Evolutionary conservation across 208 protist species (phyloP).

Genomic region (Balamuthia mandrillaris): DNA sequence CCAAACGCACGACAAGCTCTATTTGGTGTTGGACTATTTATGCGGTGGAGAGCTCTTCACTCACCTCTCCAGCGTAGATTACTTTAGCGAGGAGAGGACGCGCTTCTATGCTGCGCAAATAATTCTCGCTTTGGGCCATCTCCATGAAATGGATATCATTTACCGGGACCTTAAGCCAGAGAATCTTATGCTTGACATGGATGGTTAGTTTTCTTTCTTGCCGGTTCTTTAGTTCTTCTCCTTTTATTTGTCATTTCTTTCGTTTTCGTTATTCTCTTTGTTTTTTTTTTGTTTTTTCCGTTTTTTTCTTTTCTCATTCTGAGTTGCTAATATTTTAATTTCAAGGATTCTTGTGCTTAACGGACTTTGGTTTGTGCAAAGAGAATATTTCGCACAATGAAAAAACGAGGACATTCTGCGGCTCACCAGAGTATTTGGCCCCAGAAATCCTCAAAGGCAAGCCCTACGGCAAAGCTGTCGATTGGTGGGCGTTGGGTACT

Average conservation of each 20-base stretch:
- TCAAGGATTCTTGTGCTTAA: slow-evolving; percentile 52
- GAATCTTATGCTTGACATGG: slow-evolving; percentile 57
- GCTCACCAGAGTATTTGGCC: slow-evolving; percentile 64
- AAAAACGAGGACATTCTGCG: slow-evolving; percentile 62
- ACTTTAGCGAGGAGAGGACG: slow-evolving; percentile 61
- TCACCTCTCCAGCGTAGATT: slow-evolving; percentile 65
- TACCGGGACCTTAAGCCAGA: slow-evolving; percentile 71
- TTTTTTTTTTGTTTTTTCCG: neutral
- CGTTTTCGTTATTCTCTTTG: slow-evolving; percentile 1
- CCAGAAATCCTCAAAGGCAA: slow-evolving; percentile 44
- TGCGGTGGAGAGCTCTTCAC: slow-evolving; percentile 80
- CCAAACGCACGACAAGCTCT: slow-evolving; percentile 68
- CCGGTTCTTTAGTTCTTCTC: too few species aligned
- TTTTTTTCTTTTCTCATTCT: too few species aligned
- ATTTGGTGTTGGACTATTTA: slow-evolving; percentile 75
- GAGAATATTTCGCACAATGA: slow-evolving; percentile 30
- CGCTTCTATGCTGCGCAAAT: slow-evolving; percentile 72
- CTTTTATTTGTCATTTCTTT: too few species aligned
- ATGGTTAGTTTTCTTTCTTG: slow-evolving; percentile 19
- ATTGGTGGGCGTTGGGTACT: slow-evolving; percentile 69
- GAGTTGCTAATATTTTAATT: slow-evolving; percentile 51
- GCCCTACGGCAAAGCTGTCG: slow-evolving; percentile 62
- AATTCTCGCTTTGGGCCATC: slow-evolving; percentile 66
- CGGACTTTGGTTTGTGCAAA: slow-evolving; percentile 66
- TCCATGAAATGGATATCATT: slow-evolving; percentile 65